Percentiles rank a stretch among this genome's conserved stretches.
Conservation (phyloP, 805 yeast genomes). For the Saccharomyces mikatae region DNA sequence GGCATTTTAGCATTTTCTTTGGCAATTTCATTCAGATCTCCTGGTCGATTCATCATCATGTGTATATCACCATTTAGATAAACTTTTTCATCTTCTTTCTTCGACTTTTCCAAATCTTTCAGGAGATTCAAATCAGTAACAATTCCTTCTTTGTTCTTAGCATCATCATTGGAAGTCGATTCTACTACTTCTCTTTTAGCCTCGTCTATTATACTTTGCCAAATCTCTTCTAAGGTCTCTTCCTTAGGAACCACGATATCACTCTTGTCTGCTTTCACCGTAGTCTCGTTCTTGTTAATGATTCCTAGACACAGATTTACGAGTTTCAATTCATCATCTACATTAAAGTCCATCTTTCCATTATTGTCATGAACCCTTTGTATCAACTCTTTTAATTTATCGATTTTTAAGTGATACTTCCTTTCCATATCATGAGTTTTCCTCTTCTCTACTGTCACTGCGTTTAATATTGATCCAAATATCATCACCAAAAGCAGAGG, state of each 20-base stretch:
- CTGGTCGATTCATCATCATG: constrained; percentile 34
- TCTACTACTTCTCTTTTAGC: constrained; percentile 8
- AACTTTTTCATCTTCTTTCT: constrained; percentile 22
- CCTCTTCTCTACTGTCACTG: constrained; percentile 37
- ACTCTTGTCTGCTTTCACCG: constrained; percentile 4
- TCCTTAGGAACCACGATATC: constrained; percentile 16
- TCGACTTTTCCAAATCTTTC: constrained; percentile 7
- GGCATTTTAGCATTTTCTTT: constrained; percentile 29
- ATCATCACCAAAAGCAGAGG: constrained; percentile 37
- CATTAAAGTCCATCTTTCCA: constrained; percentile 34
- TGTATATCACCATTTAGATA: constrained; percentile 30
- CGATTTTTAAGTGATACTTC: constrained; percentile 32
- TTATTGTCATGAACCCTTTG: constrained; percentile 26
- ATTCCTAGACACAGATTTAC: constrained; percentile 30
- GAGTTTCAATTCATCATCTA: constrained; percentile 34
- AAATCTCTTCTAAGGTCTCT: constrained; percentile 26
- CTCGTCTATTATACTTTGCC: constrained; percentile 22
- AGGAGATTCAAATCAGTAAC: constrained; percentile 13
- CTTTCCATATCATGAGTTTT: constrained; percentile 34
- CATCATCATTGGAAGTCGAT: not conserved
- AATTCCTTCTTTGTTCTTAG: constrained; percentile 3
- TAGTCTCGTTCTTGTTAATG: constrained; percentile 14
- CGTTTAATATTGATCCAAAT: constrained; percentile 41
- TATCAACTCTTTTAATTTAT: constrained; percentile 34
- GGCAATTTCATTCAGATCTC: constrained; percentile 34